Conservation (phyloP, 202 grass and related monocot genomes). For the Sporobolus alterniflorus region DNA sequence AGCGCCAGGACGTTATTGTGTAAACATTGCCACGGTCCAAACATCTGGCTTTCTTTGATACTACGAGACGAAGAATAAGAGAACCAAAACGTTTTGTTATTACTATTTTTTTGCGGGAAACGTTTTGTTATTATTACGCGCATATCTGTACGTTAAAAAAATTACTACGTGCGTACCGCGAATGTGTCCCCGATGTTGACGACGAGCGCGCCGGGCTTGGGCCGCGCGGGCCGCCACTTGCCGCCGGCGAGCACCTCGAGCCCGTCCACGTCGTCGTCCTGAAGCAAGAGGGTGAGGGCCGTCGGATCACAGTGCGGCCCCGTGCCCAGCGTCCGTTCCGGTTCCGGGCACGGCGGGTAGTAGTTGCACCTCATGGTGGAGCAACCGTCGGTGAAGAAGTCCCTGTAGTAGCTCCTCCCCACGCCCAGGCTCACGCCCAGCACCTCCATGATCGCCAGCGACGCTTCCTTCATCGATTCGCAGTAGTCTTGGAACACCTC, state of each 20-base stretch:
- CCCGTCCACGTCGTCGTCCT: conserved; percentile 54
- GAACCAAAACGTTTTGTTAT: too few species aligned
- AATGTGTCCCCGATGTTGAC: conserved; percentile 82
- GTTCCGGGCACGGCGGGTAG: conserved; percentile 72
- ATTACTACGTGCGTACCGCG: conserved; percentile 67
- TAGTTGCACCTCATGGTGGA: conserved; percentile 76
- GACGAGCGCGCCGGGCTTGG: conserved; percentile 50
- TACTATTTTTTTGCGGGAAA: too few species aligned
- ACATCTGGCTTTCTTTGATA: too few species aligned
- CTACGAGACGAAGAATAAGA: too few species aligned
- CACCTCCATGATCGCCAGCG: conserved; percentile 65
- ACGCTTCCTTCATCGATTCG: conserved; percentile 50
- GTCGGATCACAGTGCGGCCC: conserved; percentile 70
- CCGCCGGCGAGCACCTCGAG: conserved; percentile 62
- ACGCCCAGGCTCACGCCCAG: conserved; percentile 65
- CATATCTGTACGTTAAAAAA: too few species aligned
- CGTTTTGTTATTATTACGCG: too few species aligned
- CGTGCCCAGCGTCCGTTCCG: conserved; percentile 63
- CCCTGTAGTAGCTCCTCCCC: conserved; percentile 49
- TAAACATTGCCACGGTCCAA: too few species aligned
- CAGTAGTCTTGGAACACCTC: conserved; percentile 58
- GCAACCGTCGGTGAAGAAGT: conserved; percentile 62
- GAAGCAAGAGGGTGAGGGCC: conserved; percentile 65
- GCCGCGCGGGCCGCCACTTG: conserved; percentile 44
- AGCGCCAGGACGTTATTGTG: too few species aligned